A percentile compares a stretch with the other conserved stretches of the same genome.
Evolutionary conservation across 1,284 basidiomycete species (phyloP).

Genomic region (Ceratobasidium sp.): DNA sequence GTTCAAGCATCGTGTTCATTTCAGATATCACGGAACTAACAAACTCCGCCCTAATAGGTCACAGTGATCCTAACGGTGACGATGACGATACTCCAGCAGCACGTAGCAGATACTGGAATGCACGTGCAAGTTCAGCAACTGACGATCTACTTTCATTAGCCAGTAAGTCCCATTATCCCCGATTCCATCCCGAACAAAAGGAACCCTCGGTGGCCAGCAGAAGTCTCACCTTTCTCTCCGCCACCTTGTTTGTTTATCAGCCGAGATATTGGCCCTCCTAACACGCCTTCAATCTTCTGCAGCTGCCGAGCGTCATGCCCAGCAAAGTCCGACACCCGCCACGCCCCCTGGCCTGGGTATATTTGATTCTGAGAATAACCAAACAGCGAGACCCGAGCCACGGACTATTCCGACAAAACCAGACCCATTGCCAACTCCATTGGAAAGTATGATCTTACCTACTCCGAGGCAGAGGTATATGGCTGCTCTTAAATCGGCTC

Average conservation of each 20-base stretch:
- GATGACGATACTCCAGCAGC: conserved; percentile 18
- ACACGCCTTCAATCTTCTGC: conserved; percentile 38
- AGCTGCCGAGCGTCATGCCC: conserved; percentile 24
- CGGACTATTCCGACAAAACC: neutral
- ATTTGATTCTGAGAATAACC: neutral
- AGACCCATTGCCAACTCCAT: conserved; percentile 25
- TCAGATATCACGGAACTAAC: conserved; percentile 7
- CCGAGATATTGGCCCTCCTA: conserved; percentile 39
- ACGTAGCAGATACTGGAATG: conserved; percentile 32
- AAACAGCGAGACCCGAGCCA: neutral
- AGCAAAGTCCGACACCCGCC: conserved; percentile 1
- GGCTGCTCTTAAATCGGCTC: conserved; percentile 6
- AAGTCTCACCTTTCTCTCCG: conserved; percentile 23
- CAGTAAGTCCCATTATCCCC: conserved; percentile 9
- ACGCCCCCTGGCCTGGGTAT: conserved; percentile 16
- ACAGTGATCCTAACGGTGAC: conserved; percentile 27
- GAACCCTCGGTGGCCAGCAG: neutral
- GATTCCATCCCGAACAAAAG: neutral
- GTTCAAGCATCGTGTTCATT: conserved; percentile 1
- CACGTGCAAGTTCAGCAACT: conserved; percentile 18
- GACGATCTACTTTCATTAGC: conserved; percentile 33
- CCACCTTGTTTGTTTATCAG: conserved; percentile 27
- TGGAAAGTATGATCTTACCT: conserved; percentile 27
- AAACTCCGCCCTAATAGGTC: conserved; percentile 1
- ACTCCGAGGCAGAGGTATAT: conserved; percentile 25